These are phyloP conservation scores for Aspergillus brasiliensis DNA, from an alignment of 2,329 filamentous ascomycete genomes.

Conservation along the genomic window DNA sequence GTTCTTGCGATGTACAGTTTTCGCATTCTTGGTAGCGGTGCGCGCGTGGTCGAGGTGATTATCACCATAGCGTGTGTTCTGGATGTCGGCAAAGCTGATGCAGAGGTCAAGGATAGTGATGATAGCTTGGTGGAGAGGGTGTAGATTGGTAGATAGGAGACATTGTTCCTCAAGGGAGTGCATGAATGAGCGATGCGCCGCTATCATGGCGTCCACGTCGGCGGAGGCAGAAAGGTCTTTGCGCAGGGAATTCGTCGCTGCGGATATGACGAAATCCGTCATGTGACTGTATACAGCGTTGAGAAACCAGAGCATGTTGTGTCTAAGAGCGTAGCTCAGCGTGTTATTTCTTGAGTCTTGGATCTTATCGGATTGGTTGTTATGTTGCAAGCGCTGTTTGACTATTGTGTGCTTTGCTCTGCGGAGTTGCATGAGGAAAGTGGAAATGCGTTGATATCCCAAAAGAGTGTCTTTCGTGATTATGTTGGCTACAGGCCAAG, in stretches of 20 bases:
- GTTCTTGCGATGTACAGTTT: constrained; percentile 7
- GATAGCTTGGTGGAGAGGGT: constrained; percentile 71
- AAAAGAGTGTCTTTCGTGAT: constrained; percentile 65
- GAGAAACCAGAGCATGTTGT: constrained; percentile 75
- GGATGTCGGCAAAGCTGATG: constrained; percentile 67
- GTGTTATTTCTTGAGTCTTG: constrained; percentile 39
- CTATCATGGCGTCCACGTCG: constrained; percentile 81
- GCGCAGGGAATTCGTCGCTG: constrained; percentile 60
- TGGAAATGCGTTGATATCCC: constrained; percentile 72
- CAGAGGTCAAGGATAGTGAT: constrained; percentile 76
- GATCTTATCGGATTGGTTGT: constrained; percentile 42
- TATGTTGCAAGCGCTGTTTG: constrained; percentile 45
- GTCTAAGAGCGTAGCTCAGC: constrained; percentile 56
- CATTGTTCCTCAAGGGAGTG: constrained; percentile 66
- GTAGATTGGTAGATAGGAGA: constrained; percentile 68
- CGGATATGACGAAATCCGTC: constrained; percentile 69
- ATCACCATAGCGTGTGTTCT: constrained; percentile 45
- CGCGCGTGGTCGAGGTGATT: constrained; percentile 37
- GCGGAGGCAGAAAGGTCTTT: constrained; percentile 60
- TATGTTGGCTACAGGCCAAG: constrained; percentile 70
- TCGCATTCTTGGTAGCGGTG: constrained; percentile 16
- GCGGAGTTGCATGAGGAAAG: constrained; percentile 75
- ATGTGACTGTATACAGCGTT: constrained; percentile 75
- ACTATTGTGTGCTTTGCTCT: constrained; percentile 70
- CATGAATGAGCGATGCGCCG: constrained; percentile 66